phyloP scores from a whole-genome alignment of 176 grass and related monocot species.

The Carex myosuroides region DNA sequence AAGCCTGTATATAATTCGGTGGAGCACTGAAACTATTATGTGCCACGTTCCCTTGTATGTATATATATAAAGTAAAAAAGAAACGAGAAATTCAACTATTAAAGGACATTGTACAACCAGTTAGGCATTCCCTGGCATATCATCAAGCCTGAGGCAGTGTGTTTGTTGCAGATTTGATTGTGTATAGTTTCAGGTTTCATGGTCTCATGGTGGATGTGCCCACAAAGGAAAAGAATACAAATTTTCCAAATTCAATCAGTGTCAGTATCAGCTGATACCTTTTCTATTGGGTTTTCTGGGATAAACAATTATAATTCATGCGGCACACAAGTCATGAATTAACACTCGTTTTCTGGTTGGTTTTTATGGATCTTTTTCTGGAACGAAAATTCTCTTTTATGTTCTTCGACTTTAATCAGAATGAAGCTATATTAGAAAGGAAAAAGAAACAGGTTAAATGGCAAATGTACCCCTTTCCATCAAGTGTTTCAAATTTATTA shows the following conservation, averaged over 20 bases:
- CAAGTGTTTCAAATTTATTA: too few species aligned
- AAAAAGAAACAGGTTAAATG: too few species aligned
- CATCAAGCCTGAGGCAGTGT: background rate
- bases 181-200: background rate
- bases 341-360: background rate
- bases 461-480: too few species aligned
- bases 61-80: conserved; percentile 18
- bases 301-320: too few species aligned
- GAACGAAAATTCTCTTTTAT: too few species aligned
- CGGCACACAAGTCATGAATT: too few species aligned
- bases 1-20: conserved; percentile 20
- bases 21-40: background rate
- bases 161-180: background rate
- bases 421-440: too few species aligned
- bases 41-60: conserved; percentile 4
- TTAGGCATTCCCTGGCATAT: background rate
- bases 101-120: background rate
- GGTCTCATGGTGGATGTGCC: background rate
- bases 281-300: background rate
- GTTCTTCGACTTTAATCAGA: too few species aligned
- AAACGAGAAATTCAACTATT: conserved; percentile 11
- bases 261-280: background rate
- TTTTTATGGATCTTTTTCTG: background rate
- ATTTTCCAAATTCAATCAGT: background rate
- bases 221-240: background rate